Conservation (phyloP, 306 rosid genomes). For the Corylus heterophylla region DNA sequence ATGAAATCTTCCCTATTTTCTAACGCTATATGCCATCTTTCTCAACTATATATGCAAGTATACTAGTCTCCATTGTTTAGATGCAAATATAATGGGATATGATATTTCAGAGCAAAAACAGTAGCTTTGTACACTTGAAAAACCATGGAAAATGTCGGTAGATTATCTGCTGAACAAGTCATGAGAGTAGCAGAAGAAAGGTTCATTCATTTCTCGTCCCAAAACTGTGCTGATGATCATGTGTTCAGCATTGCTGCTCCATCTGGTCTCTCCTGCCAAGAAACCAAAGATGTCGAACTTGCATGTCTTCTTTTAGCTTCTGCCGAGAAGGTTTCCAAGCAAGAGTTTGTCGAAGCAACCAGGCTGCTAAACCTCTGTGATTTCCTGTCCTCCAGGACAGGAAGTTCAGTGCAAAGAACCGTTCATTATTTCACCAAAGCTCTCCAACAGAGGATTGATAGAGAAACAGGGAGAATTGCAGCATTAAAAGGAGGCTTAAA, state of each 20-base stretch:
- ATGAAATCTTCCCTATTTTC: no score
- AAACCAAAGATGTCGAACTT: constrained; percentile 52
- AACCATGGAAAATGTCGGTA: constrained; percentile 9
- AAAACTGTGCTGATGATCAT: constrained; percentile 29
- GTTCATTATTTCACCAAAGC: constrained; percentile 55
- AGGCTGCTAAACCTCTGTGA: constrained; percentile 42
- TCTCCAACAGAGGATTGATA: constrained; percentile 54
- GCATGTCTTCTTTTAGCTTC: constrained; percentile 57
- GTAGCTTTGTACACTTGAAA: no score
- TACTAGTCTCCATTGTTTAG: no score
- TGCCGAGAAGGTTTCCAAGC: constrained; percentile 63
- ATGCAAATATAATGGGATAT: no score
- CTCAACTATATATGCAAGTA: no score
- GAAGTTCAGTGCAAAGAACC: constrained; percentile 48
- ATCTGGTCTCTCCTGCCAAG: constrained; percentile 47
- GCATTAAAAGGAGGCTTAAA: constrained; percentile 9
- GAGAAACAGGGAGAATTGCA: constrained; percentile 49
- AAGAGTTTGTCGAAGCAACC: constrained; percentile 48
- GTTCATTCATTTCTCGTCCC: constrained; percentile 51
- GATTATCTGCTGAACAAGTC: constrained; percentile 54
- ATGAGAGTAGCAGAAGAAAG: constrained; percentile 62
- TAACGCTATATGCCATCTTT: no score
- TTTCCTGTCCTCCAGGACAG: constrained; percentile 33
- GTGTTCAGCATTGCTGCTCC: constrained; percentile 42
- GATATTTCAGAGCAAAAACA: no score